Evolutionary conservation across 257 asterid genomes (phyloP).

Genomic region (Solanum chiquidenum): DNA sequence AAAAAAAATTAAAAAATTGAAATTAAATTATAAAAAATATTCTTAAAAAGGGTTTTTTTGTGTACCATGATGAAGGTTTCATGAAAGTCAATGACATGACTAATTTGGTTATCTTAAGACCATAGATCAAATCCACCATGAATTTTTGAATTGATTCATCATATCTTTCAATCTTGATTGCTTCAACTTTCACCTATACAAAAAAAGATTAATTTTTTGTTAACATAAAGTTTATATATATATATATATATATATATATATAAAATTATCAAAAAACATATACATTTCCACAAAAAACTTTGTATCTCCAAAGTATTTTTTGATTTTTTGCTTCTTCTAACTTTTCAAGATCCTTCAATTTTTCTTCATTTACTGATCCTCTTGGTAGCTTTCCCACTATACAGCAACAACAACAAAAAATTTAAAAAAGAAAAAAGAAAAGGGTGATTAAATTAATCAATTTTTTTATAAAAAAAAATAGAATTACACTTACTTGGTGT

Average conservation of each 20-base stretch:
- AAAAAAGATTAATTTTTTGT: neutral
- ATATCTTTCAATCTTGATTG: constrained; percentile 25
- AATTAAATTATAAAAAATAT: neutral
- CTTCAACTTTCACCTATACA: constrained; percentile 42
- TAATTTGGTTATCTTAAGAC: constrained; percentile 32
- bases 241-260: no score
- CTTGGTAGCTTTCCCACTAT: constrained; percentile 4
- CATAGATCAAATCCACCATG: constrained; percentile 33
- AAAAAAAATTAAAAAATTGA: neutral
- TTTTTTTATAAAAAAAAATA: neutral
- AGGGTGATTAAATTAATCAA: neutral
- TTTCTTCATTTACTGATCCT: constrained; percentile 37
- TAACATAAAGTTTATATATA: neutral
- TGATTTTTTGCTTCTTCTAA: constrained; percentile 22
- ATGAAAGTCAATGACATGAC: constrained; percentile 48
- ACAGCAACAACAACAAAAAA: neutral
- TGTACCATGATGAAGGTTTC: constrained; percentile 2
- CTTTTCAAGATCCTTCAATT: constrained; percentile 28
- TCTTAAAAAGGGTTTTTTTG: neutral
- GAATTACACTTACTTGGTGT: constrained; percentile 41
- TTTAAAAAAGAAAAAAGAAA: neutral
- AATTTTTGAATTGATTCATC: constrained; percentile 37
- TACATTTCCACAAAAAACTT: constrained; percentile 32
- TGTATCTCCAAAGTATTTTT: constrained; percentile 20
- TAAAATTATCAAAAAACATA: neutral